Conservation (phyloP, 2,329 filamentous ascomycete genomes). For the Apiospora rasikravindrae region DNA sequence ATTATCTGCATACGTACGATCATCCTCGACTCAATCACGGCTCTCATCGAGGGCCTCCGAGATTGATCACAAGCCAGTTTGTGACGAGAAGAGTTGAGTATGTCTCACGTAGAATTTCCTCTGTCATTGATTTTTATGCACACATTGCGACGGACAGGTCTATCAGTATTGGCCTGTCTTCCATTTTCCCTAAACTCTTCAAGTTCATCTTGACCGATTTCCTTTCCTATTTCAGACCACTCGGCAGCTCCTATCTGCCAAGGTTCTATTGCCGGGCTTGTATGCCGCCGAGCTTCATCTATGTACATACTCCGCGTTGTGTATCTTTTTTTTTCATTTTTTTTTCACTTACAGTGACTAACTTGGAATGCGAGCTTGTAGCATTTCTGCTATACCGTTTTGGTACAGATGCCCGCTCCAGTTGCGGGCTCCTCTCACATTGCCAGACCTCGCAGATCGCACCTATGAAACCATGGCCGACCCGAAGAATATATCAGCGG, state of each 20-base stretch:
- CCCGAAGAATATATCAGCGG: neutral
- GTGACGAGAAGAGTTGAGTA: conserved; percentile 1
- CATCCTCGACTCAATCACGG: neutral
- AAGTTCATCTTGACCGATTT: neutral
- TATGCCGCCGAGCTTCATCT: neutral
- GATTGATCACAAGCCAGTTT: neutral
- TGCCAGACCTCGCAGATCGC: neutral
- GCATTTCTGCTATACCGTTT: neutral
- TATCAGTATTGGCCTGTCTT: neutral
- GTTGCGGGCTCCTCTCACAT: neutral
- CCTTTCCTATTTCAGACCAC: neutral
- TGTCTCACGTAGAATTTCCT: conserved; percentile 5
- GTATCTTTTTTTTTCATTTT: neutral
- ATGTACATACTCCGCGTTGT: neutral
- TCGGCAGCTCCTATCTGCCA: neutral
- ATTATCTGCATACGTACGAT: neutral
- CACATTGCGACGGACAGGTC: neutral
- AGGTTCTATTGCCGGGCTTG: neutral
- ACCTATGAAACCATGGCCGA: neutral
- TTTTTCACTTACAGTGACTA: neutral
- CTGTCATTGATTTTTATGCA: neutral
- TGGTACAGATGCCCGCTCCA: neutral
- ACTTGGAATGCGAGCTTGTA: neutral
- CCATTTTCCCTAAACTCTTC: neutral
- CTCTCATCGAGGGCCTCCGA: neutral